phyloP scores from a whole-genome alignment of 192 early-diverging fungal genomes.

The Coemansia sp. region DNA sequence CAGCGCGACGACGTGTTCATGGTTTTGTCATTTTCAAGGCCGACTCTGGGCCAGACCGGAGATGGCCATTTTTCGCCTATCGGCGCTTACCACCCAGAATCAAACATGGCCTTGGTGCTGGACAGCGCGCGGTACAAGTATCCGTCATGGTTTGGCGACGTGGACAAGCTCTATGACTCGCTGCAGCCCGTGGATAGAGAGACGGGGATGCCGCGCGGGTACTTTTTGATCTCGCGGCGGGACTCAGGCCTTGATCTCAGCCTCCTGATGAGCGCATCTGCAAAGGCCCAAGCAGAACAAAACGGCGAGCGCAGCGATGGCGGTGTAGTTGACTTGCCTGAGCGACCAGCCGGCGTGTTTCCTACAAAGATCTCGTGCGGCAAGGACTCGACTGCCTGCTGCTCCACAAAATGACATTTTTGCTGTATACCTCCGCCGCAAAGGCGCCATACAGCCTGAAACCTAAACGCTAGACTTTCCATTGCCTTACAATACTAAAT shows the following conservation, averaged over 20 bases:
- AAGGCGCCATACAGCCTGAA: not conserved
- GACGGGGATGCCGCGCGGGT: conserved; percentile 78
- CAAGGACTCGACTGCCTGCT: conserved; percentile 22
- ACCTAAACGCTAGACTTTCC: too few relatives aligned
- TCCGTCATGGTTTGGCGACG: conserved; percentile 78
- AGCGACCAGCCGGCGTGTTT: conserved; percentile 22
- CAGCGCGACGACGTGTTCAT: conserved; percentile 73
- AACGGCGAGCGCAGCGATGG: not conserved
- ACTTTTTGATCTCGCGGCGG: conserved; percentile 66
- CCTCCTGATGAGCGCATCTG: not conserved
- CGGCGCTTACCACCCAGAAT: conserved; percentile 71
- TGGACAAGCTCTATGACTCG: conserved; percentile 70
- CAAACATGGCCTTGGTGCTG: conserved; percentile 72
- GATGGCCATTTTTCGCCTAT: conserved; percentile 95
- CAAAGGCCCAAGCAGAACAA: too few relatives aligned
- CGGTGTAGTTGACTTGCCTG: conserved; percentile 23
- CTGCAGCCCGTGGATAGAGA: conserved; percentile 77
- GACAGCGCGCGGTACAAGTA: conserved; percentile 92
- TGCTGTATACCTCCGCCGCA: not conserved
- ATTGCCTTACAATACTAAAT: too few relatives aligned
- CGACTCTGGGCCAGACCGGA: conserved; percentile 77
- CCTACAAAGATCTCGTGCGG: conserved; percentile 33
- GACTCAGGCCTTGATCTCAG: conserved; percentile 13
- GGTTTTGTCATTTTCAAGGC: conserved; percentile 82
- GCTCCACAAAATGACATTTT: conserved; percentile 13